phyloP scores from a whole-genome alignment of 345 rosid genomes.

The Euphorbia tirucalli region DNA sequence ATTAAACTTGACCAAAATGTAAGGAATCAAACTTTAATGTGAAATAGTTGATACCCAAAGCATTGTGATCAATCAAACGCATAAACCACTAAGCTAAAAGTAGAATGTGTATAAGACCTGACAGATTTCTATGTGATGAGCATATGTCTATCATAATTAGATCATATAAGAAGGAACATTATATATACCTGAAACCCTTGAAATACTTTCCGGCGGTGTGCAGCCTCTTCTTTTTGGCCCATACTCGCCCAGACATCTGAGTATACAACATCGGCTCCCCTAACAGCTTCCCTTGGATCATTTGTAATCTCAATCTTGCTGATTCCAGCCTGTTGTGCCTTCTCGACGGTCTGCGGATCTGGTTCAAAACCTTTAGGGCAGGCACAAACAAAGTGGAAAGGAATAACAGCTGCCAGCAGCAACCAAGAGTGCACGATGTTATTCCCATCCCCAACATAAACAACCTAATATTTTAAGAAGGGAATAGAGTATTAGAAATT shows the following conservation, averaged over 20 bases:
- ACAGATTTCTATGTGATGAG: background rate
- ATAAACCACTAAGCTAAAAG: background rate
- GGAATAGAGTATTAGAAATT: background rate
- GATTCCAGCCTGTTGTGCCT: slow-evolving; percentile 69
- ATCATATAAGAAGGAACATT: background rate
- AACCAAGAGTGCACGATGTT: slow-evolving; percentile 97
- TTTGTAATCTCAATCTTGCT: slow-evolving; percentile 87
- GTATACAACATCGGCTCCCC: slow-evolving; percentile 94
- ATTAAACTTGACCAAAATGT: background rate
- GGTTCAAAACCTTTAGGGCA: slow-evolving; percentile 93
- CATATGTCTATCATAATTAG: background rate
- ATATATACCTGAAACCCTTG: slow-evolving; percentile 83
- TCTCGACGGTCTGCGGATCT: slow-evolving; percentile 65
- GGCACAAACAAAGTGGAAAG: slow-evolving; percentile 93
- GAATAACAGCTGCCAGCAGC: slow-evolving; percentile 81
- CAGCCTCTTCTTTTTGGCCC: slow-evolving; percentile 99
- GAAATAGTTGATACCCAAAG: background rate
- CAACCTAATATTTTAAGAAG: slow-evolving; percentile 55
- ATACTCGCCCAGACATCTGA: slow-evolving; percentile 99
- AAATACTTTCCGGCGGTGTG: slow-evolving; percentile 66
- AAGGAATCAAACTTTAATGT: background rate
- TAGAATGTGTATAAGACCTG: background rate
- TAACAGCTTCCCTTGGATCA: slow-evolving; percentile 85
- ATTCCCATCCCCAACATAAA: slow-evolving; percentile 95
- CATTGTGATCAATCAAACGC: background rate